phyloP scores from a whole-genome alignment of 1,139 yeast genomes.

The Yamadazyma triangularis region DNA sequence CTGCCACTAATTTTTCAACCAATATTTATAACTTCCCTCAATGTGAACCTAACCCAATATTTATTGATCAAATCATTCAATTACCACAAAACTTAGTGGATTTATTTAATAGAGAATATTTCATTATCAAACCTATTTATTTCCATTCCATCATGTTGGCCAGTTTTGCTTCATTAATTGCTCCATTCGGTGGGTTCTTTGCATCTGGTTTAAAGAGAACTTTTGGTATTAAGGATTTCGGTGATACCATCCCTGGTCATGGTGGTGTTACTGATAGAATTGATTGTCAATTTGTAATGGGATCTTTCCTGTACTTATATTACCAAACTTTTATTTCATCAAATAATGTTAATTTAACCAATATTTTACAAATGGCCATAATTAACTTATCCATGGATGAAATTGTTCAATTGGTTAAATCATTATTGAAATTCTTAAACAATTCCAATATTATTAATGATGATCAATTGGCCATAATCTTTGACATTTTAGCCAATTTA shows the following conservation, averaged over 20 bases:
- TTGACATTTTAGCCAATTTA: slow-evolving; percentile 23
- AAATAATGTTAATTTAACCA: slow-evolving; percentile 66
- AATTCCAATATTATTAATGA: slow-evolving; percentile 47
- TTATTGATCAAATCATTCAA: slow-evolving; percentile 71
- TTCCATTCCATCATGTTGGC: slow-evolving; percentile 84
- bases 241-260: slow-evolving; percentile 62
- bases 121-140: slow-evolving; percentile 79
- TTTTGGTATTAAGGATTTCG: slow-evolving; percentile 64
- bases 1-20: slow-evolving; percentile 65
- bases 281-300: slow-evolving; percentile 98
- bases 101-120: slow-evolving; percentile 19
- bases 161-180: slow-evolving; percentile 93
- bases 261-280: slow-evolving; percentile 98
- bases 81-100: slow-evolving; percentile 67
- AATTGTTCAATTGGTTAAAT: slow-evolving; percentile 56
- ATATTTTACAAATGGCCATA: slow-evolving; percentile 70
- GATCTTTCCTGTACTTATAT: slow-evolving; percentile 87
- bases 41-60: slow-evolving; percentile 87
- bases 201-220: slow-evolving; percentile 97
- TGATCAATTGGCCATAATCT: slow-evolving; percentile 21
- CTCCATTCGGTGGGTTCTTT: slow-evolving; percentile 98
- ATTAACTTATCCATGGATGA: slow-evolving; percentile 67
- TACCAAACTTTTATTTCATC: slow-evolving; percentile 87
- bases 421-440: slow-evolving; percentile 59
- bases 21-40: slow-evolving; percentile 42